Base-by-base conservation (phyloP, 2,329 filamentous ascomycete genomes). In the Huntiella moniliformis region DNA sequence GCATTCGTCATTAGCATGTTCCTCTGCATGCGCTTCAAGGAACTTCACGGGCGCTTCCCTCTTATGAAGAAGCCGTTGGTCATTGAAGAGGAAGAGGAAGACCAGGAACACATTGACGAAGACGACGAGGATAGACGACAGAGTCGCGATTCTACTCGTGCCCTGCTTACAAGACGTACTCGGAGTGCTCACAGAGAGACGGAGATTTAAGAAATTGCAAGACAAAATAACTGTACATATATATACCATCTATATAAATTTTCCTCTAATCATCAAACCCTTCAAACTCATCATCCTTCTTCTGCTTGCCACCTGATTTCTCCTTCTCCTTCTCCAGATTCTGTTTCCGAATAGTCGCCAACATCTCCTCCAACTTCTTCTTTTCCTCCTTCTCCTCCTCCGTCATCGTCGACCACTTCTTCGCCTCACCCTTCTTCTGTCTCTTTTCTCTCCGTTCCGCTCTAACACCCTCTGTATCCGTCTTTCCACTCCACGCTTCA, bases 401-500 rank as follows among this genome's bases (percentile, higher is more conserved):
- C n/a, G 74, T 82, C 73, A 88, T 77, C 49, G 66, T 69, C 28
- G 73, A 69, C 56, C 68, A 63, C 52, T 66, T 66, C 57, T 79
- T 74, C 7, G 74, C 73, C 51, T 86, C 78, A 50, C 71, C 68
- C 58, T 70, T 74, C 54, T 72, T 68, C 51, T 67, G 68, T 56
- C 74, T 74, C 64, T 75, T 78, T 53, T 82, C 79, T 46, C 75
- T 66, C 49, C 76, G 68, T 53, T 67, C 68, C 42, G 68, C 65
- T 44, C 77, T 73, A 49, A 71, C 64, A 17, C 77, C 77, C 54
- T 79, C 78, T 54, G 69, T 67, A 51, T 81, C 80, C 16, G 70
- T 64, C 58, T 82, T 82, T 48, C 68, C 71, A 59, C 80, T 87
- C 80, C 82, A 87, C 1, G 82, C 73, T 55, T 77, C 67, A 54